Conservation (phyloP, 1,139 yeast genomes). For the Yamadazyma conglobata region DNA sequence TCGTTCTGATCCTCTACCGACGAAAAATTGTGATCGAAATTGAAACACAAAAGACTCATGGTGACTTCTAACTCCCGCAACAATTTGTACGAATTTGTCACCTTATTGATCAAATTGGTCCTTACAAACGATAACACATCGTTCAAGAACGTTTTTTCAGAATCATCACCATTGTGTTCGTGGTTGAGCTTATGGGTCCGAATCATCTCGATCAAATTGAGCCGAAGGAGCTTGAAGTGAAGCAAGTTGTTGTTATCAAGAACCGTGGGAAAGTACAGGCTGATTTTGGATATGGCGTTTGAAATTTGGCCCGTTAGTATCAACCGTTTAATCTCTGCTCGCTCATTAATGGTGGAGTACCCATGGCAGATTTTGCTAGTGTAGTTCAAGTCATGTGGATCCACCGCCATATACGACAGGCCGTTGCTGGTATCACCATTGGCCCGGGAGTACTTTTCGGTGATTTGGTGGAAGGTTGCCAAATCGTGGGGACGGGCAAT, state of each 20-base stretch:
- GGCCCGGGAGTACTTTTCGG: slow-evolving; percentile 1
- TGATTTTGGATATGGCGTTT: slow-evolving; percentile 43
- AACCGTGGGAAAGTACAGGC: slow-evolving; percentile 50
- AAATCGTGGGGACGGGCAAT: slow-evolving; percentile 8
- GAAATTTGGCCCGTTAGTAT: slow-evolving; percentile 51
- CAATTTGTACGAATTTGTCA: slow-evolving; percentile 47
- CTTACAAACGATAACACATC: slow-evolving; percentile 59
- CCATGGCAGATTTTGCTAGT: slow-evolving; percentile 34
- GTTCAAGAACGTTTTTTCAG: slow-evolving; percentile 50
- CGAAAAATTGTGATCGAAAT: slow-evolving; percentile 34
- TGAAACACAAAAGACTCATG: slow-evolving; percentile 65
- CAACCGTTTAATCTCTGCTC: slow-evolving; percentile 46
- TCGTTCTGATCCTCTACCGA: slow-evolving; percentile 36
- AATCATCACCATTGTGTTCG: slow-evolving; percentile 19
- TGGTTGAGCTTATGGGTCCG: slow-evolving; percentile 40
- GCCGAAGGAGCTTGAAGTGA: slow-evolving; percentile 60
- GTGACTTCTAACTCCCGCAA: slow-evolving; percentile 65
- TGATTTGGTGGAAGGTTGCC: slow-evolving; percentile 7
- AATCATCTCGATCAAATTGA: slow-evolving; percentile 64
- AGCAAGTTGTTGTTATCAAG: slow-evolving; percentile 53
- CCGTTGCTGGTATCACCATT: slow-evolving; percentile 4
- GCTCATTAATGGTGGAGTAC: slow-evolving; percentile 42
- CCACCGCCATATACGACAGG: too few species aligned
- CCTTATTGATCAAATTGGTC: slow-evolving; percentile 56
- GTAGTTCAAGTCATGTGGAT: background rate